phyloP scores from a whole-genome alignment of 1,284 basidiomycete species.

The Cryptococcus jaspeensis region DNA sequence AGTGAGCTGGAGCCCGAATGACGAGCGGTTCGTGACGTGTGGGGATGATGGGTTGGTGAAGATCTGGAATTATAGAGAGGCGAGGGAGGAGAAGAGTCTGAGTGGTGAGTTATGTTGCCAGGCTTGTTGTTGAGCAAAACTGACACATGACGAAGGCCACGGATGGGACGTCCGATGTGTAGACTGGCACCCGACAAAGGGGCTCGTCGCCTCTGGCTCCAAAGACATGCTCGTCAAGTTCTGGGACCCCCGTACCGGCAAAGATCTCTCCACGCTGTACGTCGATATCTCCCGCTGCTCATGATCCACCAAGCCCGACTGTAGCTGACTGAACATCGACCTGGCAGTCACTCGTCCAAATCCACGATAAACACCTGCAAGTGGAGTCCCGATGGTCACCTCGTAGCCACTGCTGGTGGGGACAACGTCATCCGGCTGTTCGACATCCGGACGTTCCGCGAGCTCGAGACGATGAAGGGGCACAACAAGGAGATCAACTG shows the following conservation, averaged over 20 bases:
- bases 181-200: slow-evolving; percentile 97
- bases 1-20: slow-evolving; percentile 87
- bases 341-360: slow-evolving; percentile 84
- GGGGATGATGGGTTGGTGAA: slow-evolving; percentile 92
- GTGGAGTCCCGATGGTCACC: slow-evolving; percentile 91
- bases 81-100: slow-evolving; percentile 79
- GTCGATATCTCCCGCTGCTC: slow-evolving; percentile 37
- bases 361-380: slow-evolving; percentile 90
- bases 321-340: slow-evolving; percentile 11
- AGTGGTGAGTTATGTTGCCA: slow-evolving; percentile 60
- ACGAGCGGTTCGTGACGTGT: slow-evolving; percentile 85
- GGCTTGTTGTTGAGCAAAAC: background rate
- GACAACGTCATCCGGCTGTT: slow-evolving; percentile 96
- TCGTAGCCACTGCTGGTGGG: slow-evolving; percentile 88
- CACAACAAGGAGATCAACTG: slow-evolving; percentile 98
- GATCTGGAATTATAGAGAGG: slow-evolving; percentile 93
- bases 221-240: slow-evolving; percentile 99
- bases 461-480: slow-evolving; percentile 83
- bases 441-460: slow-evolving; percentile 96
- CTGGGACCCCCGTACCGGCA: slow-evolving; percentile 93
- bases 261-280: slow-evolving; percentile 79
- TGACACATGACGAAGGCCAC: slow-evolving; percentile 62
- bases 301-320: background rate
- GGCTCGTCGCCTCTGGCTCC: slow-evolving; percentile 86
- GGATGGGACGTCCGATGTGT: slow-evolving; percentile 99